phyloP scores from a whole-genome alignment of 2,329 filamentous ascomycete species.

The Phyllosticta capitalensis region DNA sequence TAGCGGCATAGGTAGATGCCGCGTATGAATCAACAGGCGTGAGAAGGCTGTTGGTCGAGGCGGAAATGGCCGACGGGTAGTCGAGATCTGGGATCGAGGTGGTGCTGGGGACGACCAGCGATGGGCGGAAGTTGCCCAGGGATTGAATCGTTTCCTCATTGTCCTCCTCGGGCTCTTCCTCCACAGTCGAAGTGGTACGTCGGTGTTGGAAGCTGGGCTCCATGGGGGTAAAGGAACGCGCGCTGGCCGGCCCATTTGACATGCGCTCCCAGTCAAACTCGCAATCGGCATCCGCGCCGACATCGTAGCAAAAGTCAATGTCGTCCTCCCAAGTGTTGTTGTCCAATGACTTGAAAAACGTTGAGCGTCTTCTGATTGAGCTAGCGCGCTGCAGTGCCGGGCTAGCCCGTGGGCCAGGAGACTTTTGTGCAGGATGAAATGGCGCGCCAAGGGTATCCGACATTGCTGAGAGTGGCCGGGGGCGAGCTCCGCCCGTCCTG shows the following conservation, averaged over 20 bases:
- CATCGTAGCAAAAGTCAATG: conserved; percentile 53
- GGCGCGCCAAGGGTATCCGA: conserved; percentile 38
- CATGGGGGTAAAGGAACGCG: conserved; percentile 17
- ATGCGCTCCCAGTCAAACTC: conserved; percentile 48
- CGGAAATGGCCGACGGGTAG: conserved; percentile 25
- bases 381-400: conserved; percentile 1
- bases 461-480: conserved; percentile 28
- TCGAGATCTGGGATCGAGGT: conserved; percentile 25
- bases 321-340: conserved; percentile 49
- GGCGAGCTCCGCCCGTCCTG: not conserved
- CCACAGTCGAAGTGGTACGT: conserved; percentile 4
- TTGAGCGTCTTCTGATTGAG: conserved; percentile 7
- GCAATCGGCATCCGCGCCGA: conserved; percentile 50
- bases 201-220: not conserved
- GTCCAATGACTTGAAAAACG: conserved; percentile 8
- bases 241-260: conserved; percentile 21
- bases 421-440: conserved; percentile 20
- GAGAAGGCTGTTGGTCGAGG: conserved; percentile 18
- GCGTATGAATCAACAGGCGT: conserved; percentile 5
- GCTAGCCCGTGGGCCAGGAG: not conserved
- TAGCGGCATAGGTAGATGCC: not conserved
- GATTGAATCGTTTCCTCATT: not conserved
- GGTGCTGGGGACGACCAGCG: conserved; percentile 21
- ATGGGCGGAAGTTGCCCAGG: conserved; percentile 17
- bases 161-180: conserved; percentile 3